Base-by-base conservation (phyloP, 1,284 basidiomycete genomes). In the Microbotryum intermedium region DNA sequence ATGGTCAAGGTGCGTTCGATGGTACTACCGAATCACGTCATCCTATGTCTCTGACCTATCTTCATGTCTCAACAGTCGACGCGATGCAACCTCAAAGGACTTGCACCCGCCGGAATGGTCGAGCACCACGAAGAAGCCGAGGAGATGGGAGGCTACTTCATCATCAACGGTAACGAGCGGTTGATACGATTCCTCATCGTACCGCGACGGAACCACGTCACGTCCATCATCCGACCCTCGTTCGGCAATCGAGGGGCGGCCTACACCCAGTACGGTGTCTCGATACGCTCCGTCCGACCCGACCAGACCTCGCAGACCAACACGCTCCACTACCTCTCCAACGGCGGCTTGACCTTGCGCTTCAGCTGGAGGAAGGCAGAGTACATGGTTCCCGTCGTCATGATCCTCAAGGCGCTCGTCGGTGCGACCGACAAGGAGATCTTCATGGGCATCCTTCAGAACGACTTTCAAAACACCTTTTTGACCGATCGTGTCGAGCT, bases 361-460 rank as follows among this genome's bases (percentile, higher is more conserved):
- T 98, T 98, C 78, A 91, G 85, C 72, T 97, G 90, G 91, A 80
- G 93, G 57, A 99, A 98, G 77, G 90, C 95, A 73, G 95, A 99
- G 80, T 99, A 97, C 77, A 93, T 97, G 73, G 90, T 98, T 49
- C 95, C 95, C 5, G 87, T 97, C 73, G 92, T 98, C 84, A 84
- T 99, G 64, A 82, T 98, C 70, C 82, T 99, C 69, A 98, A 98
- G 74, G 93, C 93, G 39, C 83, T 98, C 44, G 84, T 93, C n/a
- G 83, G 86, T 61, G 90, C 93, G 18, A 91, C 88, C 25, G 95
- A 99, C 79, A 90, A 88, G 75, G 95, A 98, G 75, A 92, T 99
- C 62, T 98, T 98, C 72, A 88, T 94, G 74, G 89, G 90, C n/a
- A 82, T 99, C 69, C 86, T 95, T 70, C 95, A 97, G 84, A 87